Percentiles rank a stretch among this genome's conserved stretches.
Evolutionary conservation across 257 asterid species (phyloP).

Genomic region (Salvia hispanica): DNA sequence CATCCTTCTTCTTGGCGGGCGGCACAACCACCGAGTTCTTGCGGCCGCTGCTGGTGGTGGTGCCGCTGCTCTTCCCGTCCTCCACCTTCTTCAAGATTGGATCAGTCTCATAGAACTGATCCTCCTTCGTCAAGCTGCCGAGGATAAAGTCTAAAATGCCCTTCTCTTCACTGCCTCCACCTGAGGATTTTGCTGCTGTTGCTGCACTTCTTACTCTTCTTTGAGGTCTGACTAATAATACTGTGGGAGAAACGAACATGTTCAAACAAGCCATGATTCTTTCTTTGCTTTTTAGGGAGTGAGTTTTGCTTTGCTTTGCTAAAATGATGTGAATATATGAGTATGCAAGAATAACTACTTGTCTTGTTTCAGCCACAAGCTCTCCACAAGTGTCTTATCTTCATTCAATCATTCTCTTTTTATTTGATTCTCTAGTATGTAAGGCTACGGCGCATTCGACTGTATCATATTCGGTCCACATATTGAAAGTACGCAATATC

Average conservation of each 20-base stretch:
- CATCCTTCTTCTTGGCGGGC: constrained; percentile 54
- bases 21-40: constrained; percentile 44
- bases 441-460: constrained; percentile 42
- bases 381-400: constrained; percentile 85
- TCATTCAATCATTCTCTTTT: constrained; percentile 24
- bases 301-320: neutral
- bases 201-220: constrained; percentile 63
- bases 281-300: neutral
- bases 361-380: constrained; percentile 60
- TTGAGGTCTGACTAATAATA: constrained; percentile 38
- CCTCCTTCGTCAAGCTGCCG: constrained; percentile 61
- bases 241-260: constrained; percentile 54
- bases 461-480: constrained; percentile 25
- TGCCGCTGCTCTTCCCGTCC: constrained; percentile 42
- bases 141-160: constrained; percentile 68
- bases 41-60: constrained; percentile 33
- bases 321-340: neutral
- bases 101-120: constrained; percentile 83
- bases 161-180: constrained; percentile 65
- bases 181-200: constrained; percentile 64
- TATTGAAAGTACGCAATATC: neutral
- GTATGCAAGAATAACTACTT: constrained; percentile 27
- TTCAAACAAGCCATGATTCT: constrained; percentile 65
- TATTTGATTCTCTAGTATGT: constrained; percentile 10
- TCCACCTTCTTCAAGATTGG: constrained; percentile 80